Evolutionary conservation across 495 filamentous ascomycete species (phyloP).

Genomic region (Bacidia gigantensis): DNA sequence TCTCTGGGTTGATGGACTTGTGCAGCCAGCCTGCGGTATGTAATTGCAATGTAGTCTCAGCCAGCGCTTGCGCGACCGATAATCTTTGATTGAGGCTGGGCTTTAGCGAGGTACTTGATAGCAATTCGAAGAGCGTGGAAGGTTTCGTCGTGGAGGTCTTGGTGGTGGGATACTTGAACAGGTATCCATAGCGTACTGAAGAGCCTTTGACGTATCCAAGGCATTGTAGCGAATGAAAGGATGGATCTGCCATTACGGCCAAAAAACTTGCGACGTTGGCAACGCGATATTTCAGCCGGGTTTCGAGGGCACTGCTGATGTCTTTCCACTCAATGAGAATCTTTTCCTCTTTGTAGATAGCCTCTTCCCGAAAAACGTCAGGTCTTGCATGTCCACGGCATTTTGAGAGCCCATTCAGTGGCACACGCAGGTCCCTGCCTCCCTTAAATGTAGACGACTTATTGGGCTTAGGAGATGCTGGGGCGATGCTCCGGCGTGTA

Average conservation of each 20-base stretch:
- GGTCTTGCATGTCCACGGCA: too few species aligned
- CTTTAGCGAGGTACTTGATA: neutral
- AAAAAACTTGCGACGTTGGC: constrained; percentile 9
- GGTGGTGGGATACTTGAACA: neutral
- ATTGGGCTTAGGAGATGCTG: too few species aligned
- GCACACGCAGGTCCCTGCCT: neutral
- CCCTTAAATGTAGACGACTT: neutral
- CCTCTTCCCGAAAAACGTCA: too few species aligned
- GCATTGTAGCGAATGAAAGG: constrained; percentile 10
- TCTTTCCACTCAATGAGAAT: constrained; percentile 12
- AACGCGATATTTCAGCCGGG: constrained; percentile 5
- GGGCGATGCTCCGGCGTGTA: neutral
- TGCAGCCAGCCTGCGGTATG: constrained; percentile 28
- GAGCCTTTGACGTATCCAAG: constrained; percentile 1
- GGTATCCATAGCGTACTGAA: neutral
- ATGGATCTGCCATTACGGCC: constrained; percentile 1
- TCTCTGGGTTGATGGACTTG: constrained; percentile 24
- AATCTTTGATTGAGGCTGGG: constrained; percentile 5
- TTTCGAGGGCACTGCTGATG: neutral
- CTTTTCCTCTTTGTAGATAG: neutral
- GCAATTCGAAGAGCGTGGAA: neutral
- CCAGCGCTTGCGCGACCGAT: constrained; percentile 14
- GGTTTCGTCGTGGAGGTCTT: neutral
- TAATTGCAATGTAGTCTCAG: constrained; percentile 20
- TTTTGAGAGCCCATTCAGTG: neutral